Evolutionary conservation across 2,329 filamentous ascomycete species (phyloP), one percentile per base, ranked within the genome.

Genomic region (Apiospora rasikravindrae): DNA sequence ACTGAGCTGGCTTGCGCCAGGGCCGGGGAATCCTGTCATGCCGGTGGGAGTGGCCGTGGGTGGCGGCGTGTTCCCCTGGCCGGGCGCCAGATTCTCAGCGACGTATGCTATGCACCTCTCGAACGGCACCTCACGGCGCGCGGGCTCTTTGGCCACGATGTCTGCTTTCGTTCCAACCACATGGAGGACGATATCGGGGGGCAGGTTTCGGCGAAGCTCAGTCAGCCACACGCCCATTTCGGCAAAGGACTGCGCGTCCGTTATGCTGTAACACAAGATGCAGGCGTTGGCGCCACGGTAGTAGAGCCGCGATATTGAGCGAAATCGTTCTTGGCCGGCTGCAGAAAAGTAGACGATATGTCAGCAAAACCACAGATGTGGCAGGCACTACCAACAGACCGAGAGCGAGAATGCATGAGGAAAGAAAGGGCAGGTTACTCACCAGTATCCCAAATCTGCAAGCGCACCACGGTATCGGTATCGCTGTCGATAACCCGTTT

Each of bases 131-230:
- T 95, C 91, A 71, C 96, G 91, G 74, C 88, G 87, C 7, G 88
- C 87, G 6, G 96, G 95, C 74, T 98, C 94, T 77, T 92, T 88
- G 53, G 95, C 92, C 69, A 98, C 95, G 64, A 98, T 91, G 82
- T 99, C 96, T 73, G 93, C 92, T 81, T 97, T 97, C 14, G 94
- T 98, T 75, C 96, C 96, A 11, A 98, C 95, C n/a, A 98, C 93
- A 81, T 98, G 95, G 6, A 98, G 88, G 67, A 98, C 92, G 70
- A 97, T 91, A 76, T 95, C 93, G 73, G 91, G 84, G 3, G 90
- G 90, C 29, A 96, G 88, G 80, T 96, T 95, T 74, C 90, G 89
- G 77, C 94, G 92, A 71, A 98, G 89, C 84, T 98, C 95, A 73
- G 88, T 90, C 74, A 98, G 88, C 95, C 95, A 98, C 71, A 92